These are phyloP conservation scores for Knoxia roxburghii DNA, from an alignment of 257 asterid genomes.

Conservation along the genomic window DNA sequence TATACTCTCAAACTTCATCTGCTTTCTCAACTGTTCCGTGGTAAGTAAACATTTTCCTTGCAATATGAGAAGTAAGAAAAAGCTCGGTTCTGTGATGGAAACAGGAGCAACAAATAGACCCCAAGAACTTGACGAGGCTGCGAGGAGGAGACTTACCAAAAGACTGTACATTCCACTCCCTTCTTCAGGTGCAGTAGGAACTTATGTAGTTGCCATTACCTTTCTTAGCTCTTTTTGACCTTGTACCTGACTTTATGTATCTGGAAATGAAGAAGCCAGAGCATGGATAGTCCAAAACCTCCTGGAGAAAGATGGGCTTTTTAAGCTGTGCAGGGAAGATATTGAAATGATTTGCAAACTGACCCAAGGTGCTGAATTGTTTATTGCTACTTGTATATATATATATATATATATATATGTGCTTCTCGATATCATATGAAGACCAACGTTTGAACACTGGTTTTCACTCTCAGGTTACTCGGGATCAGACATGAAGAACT, in stretches of 20 bases:
- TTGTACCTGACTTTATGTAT: constrained; percentile 16
- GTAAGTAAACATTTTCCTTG: not conserved
- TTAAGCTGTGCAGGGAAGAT: constrained; percentile 68
- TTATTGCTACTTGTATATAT: too few relatives aligned
- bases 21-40: not conserved
- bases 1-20: not conserved
- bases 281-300: constrained; percentile 83
- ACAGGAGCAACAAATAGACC: constrained; percentile 99
- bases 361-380: constrained; percentile 60
- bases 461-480: constrained; percentile 76
- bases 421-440: constrained; percentile 14
- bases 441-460: too few relatives aligned
- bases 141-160: constrained; percentile 95
- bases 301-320: constrained; percentile 83
- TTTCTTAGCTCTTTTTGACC: constrained; percentile 6
- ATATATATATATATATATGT: too few relatives aligned
- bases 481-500: constrained; percentile 98
- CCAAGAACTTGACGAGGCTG: constrained; percentile 99
- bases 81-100: constrained; percentile 7
- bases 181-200: constrained; percentile 58
- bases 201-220: not conserved
- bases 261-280: constrained; percentile 71
- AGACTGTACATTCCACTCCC: constrained; percentile 96
- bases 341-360: constrained; percentile 61
- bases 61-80: not conserved